Evolutionary conservation across 257 asterid species (phyloP).

Genomic region (Lithospermum erythrorhizon): DNA sequence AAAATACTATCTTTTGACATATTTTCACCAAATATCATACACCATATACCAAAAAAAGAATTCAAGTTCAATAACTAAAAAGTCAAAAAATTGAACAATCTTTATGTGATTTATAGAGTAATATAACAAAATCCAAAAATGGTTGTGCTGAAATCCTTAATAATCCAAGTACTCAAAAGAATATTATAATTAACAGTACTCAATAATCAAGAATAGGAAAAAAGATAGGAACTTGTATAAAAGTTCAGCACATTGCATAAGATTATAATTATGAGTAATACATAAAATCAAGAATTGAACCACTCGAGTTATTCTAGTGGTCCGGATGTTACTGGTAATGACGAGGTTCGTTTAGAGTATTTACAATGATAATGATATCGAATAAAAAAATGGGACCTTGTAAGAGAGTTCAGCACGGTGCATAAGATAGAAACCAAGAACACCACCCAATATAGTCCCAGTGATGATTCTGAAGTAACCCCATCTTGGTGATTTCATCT

Average conservation of each 20-base stretch:
- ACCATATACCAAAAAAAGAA: background rate
- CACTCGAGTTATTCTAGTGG: no score
- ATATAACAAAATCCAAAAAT: no score
- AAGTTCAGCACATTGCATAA: slow-evolving; percentile 74
- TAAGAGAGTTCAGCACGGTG: slow-evolving; percentile 70
- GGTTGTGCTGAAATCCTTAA: background rate
- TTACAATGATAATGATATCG: no score
- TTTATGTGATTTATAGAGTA: no score
- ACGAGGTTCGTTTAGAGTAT: no score
- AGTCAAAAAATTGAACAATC: no score
- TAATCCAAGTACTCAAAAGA: background rate
- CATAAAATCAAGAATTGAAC: no score
- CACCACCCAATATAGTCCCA: slow-evolving; percentile 67
- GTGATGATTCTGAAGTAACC: slow-evolving; percentile 70
- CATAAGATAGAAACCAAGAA: slow-evolving; percentile 70
- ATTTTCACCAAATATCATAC: no score
- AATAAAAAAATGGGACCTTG: slow-evolving; percentile 45
- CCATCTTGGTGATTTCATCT: slow-evolving; percentile 61
- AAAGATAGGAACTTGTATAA: slow-evolving; percentile 42
- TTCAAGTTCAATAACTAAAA: background rate
- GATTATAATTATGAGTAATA: no score
- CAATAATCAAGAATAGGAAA: background rate
- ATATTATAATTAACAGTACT: background rate
- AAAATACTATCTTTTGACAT: no score
- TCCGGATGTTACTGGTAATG: no score